Conservation (phyloP, 2,329 filamentous ascomycete species). For the Calonectria honghensis region DNA sequence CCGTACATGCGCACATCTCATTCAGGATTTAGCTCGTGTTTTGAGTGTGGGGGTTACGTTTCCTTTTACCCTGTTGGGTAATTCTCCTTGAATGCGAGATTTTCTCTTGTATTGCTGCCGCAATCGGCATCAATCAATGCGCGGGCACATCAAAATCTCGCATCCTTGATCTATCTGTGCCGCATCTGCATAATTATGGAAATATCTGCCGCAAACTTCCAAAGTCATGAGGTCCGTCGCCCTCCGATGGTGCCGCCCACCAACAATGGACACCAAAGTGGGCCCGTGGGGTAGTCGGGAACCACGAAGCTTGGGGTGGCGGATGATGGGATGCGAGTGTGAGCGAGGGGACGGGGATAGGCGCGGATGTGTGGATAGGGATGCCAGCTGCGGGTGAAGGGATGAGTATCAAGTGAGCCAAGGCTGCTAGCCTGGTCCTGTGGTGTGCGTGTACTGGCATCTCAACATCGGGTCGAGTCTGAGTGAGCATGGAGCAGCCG, state of each 20-base stretch:
- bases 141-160: constrained; percentile 21
- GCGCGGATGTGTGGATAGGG: constrained; percentile 16
- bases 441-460: constrained; percentile 1
- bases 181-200: constrained; percentile 30
- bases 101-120: constrained; percentile 22
- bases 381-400: constrained; percentile 28
- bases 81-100: constrained; percentile 24
- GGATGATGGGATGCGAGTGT: constrained; percentile 30
- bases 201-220: constrained; percentile 19
- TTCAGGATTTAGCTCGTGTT: neutral
- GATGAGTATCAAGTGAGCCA: constrained; percentile 30
- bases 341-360: constrained; percentile 4
- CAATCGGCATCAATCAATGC: constrained; percentile 22
- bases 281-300: constrained; percentile 37
- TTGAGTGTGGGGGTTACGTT: neutral
- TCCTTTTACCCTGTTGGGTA: constrained; percentile 6
- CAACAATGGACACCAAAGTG: constrained; percentile 30
- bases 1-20: neutral
- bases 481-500: neutral
- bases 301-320: constrained; percentile 17
- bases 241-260: constrained; percentile 38
- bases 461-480: neutral
- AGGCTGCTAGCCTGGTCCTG: constrained; percentile 13
- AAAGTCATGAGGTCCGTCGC: constrained; percentile 30
- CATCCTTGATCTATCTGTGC: neutral